Conservation (phyloP, 23 red algal species). For the Gracilaria vermiculophylla region DNA sequence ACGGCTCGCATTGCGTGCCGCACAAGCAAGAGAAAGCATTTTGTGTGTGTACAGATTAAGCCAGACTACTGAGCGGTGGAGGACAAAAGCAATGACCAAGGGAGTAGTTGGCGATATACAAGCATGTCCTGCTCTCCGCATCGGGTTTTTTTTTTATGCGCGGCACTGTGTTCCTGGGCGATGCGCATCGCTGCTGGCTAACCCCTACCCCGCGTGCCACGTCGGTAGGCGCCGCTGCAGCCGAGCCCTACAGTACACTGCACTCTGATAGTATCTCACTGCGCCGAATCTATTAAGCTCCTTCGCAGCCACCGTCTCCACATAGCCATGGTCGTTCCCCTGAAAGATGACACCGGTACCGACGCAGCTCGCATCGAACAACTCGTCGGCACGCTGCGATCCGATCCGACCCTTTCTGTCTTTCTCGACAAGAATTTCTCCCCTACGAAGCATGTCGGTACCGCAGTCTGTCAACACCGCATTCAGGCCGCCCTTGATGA, state of each 20-base stretch:
- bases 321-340: conserved; percentile 9
- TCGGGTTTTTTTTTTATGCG: too few species aligned
- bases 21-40: background rate
- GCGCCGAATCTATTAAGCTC: too few species aligned
- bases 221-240: too few species aligned
- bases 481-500: conserved; percentile 60
- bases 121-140: too few species aligned
- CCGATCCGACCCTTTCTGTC: conserved; percentile 49
- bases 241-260: too few species aligned
- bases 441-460: conserved; percentile 52
- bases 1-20: background rate
- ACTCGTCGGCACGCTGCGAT: conserved; percentile 42
- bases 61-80: background rate
- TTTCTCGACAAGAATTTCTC: conserved; percentile 56
- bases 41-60: background rate
- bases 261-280: too few species aligned
- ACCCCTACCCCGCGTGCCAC: too few species aligned
- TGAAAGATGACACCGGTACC: background rate
- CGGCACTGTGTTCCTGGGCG: too few species aligned
- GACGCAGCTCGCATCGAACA: conserved; percentile 10
- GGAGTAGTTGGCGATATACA: background rate
- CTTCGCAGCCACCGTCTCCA: background rate
- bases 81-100: background rate
- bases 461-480: conserved; percentile 43
- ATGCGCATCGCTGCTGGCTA: too few species aligned